Evolutionary conservation across 2,329 filamentous ascomycete species (phyloP), one percentile per base, ranked within the genome.

Genomic region (Beauveria bassiana): DNA sequence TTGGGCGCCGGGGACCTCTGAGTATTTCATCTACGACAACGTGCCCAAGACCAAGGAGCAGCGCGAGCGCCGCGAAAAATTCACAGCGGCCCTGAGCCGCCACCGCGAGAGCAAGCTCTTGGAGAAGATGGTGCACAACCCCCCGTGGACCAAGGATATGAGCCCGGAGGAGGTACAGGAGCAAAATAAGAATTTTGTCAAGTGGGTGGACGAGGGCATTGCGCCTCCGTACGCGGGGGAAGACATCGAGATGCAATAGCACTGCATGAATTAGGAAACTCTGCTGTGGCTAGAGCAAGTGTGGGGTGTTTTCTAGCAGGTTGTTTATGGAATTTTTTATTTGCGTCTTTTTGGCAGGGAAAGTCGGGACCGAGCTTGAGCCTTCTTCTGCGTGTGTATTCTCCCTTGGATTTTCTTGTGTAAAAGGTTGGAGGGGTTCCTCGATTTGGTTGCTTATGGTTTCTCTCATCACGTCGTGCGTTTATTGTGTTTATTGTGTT

Each of bases 51-150:
- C 85, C 20, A 82, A 86, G 66, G 88, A 92, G 70, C 86, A 87
- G 68, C 83, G 82, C 34, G 76, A 78, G 62, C 70, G 74, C 28
- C 73, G 75, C 7, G 74, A 75, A 28, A 78, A 83, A 68, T 74
- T 78, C 66, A 73, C 90, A 77, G 81, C 82, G 71, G 72, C 74
- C 6, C 67, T 78, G 16, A 74, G 72, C 54, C 84, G 88, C 63
- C 84, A 89, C 74, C 88, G 90, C 26, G 82, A 90, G 65, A 79
- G 79, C 67, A 89, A 86, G 72, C 77, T 93, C 70, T 82, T 84
- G 65, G 88, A 95, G 81, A 95, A 93, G 80, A 79, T 91, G 73
- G 85, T 96, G 65, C 88, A 88, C 75, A 89, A 93, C 80, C 87
- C 88, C 63, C 83, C 90, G 64, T 93, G 92, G 75, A 80, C 96